phyloP scores from a whole-genome alignment of 1,284 basidiomycete species.

The Sporisorium sorghi region DNA sequence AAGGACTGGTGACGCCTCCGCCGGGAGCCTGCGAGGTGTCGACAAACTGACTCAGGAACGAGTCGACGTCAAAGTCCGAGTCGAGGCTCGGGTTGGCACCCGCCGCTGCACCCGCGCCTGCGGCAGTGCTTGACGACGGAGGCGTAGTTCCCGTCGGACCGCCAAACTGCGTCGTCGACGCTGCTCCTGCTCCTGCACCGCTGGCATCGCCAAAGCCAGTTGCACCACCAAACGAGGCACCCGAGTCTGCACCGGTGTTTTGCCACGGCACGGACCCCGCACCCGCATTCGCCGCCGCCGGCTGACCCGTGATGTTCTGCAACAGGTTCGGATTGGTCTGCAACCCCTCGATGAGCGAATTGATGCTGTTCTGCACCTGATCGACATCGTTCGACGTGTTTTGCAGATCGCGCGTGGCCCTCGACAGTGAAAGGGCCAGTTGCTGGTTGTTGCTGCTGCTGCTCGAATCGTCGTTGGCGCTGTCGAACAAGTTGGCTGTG shows the following conservation, averaged over 20 bases:
- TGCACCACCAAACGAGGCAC: background rate
- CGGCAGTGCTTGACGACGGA: conserved; percentile 8
- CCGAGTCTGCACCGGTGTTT: background rate
- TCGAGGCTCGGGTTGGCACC: conserved; percentile 15
- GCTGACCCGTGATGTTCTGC: conserved; percentile 12
- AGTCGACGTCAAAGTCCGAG: conserved; percentile 62
- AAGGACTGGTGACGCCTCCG: conserved; percentile 37
- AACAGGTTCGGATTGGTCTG: conserved; percentile 72
- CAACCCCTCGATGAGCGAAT: conserved; percentile 78
- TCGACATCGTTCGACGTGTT: conserved; percentile 81
- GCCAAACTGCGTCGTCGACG: conserved; percentile 1
- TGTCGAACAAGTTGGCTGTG: conserved; percentile 16
- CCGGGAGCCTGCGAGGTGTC: conserved; percentile 49
- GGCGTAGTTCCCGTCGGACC: conserved; percentile 21
- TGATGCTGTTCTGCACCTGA: conserved; percentile 78
- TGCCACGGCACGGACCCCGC: conserved; percentile 11
- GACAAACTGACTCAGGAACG: conserved; percentile 61
- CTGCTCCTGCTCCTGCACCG: background rate
- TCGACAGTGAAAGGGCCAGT: conserved; percentile 34
- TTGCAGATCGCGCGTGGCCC: conserved; percentile 70
- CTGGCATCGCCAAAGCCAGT: conserved; percentile 7
- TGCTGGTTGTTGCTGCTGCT: conserved; percentile 41
- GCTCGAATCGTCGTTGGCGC: conserved; percentile 7
- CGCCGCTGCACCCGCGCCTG: background rate
- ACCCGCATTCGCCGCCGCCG: background rate